Conservation (phyloP, 306 rosid species). For the Rubus parviflorus region DNA sequence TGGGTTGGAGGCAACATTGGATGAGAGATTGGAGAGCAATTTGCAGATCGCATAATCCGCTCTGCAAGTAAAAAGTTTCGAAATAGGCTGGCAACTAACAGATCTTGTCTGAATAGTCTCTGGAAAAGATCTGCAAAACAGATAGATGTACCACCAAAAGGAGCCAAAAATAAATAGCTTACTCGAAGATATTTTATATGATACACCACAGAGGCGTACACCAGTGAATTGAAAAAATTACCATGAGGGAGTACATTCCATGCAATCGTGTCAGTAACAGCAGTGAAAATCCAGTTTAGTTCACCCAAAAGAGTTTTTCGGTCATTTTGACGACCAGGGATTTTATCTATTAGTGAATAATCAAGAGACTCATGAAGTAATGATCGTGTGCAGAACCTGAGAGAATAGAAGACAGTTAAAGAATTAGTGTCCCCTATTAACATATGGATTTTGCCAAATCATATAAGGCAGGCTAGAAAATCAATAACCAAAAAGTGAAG, state of each 20-base stretch:
- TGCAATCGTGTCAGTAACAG: constrained; percentile 97
- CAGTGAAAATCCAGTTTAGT: constrained; percentile 98
- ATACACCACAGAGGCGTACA: background rate
- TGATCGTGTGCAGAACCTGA: constrained; percentile 90
- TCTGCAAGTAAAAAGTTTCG: constrained; percentile 96
- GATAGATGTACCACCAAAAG: constrained; percentile 23
- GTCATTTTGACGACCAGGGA: constrained; percentile 97
- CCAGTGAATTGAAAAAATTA: constrained; percentile 28
- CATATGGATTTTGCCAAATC: background rate
- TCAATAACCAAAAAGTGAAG: background rate
- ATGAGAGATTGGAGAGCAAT: constrained; percentile 92
- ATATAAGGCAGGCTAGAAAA: too few relatives aligned
- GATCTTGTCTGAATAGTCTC: constrained; percentile 95
- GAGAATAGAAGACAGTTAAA: constrained; percentile 24
- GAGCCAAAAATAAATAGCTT: constrained; percentile 11
- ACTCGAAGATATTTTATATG: constrained; percentile 6
- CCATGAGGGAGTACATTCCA: constrained; percentile 99
- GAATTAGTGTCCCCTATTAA: background rate
- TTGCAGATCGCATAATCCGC: constrained; percentile 97
- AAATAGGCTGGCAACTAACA: constrained; percentile 88
- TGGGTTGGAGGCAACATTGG: constrained; percentile 93
- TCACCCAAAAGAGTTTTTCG: constrained; percentile 95
- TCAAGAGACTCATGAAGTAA: constrained; percentile 77
- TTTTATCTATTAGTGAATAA: constrained; percentile 80
- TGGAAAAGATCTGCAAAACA: constrained; percentile 85